Evolutionary conservation across 257 asterid genomes (phyloP).

Genomic region (Solanum clarkiae): DNA sequence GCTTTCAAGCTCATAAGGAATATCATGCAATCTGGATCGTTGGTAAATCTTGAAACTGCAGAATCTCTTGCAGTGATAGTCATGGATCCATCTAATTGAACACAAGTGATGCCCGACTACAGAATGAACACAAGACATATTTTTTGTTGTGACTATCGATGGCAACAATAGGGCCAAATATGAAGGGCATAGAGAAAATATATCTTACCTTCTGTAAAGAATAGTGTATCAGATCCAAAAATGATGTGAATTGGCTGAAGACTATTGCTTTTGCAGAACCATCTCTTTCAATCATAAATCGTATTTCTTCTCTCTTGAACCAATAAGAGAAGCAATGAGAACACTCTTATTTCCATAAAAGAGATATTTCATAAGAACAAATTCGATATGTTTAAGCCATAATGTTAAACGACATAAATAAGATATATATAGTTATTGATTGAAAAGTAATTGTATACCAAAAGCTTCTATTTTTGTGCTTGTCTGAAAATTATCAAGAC

Average conservation of each 20-base stretch:
- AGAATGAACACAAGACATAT: not conserved
- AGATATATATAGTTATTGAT: not conserved
- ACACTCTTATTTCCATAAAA: not conserved
- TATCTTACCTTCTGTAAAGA: constrained; percentile 55
- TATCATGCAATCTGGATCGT: constrained; percentile 72
- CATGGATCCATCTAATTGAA: constrained; percentile 75
- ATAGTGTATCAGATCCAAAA: constrained; percentile 82
- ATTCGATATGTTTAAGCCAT: not conserved
- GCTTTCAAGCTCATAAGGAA: constrained; percentile 91
- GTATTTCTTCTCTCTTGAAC: constrained; percentile 81
- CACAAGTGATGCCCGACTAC: constrained; percentile 71
- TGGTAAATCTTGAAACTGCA: constrained; percentile 59
- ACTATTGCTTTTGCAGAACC: constrained; percentile 90
- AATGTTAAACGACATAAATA: not conserved
- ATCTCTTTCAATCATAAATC: constrained; percentile 87
- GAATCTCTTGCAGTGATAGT: constrained; percentile 63
- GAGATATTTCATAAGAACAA: not conserved
- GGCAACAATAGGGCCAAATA: not conserved
- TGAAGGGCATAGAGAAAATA: not conserved
- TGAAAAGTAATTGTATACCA: constrained; percentile 35
- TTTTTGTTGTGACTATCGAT: not conserved
- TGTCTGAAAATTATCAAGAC: constrained; percentile 53
- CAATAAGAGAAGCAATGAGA: constrained; percentile 6
- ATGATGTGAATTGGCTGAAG: constrained; percentile 87
- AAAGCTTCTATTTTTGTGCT: constrained; percentile 88